Evolutionary conservation across 805 yeast genomes (phyloP).

Genomic region (Metschnikowia lachancei): DNA sequence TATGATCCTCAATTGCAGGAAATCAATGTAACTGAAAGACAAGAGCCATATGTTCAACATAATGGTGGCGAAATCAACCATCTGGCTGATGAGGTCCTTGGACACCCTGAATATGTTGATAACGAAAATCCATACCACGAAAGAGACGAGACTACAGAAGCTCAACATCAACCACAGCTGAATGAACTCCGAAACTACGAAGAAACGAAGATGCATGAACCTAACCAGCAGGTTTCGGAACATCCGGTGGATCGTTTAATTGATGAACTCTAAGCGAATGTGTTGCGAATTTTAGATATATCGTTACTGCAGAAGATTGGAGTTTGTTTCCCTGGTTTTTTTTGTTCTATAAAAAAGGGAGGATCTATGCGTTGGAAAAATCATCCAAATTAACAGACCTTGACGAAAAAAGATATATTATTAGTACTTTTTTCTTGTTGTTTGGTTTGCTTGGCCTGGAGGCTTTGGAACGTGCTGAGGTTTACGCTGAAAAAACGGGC

Average conservation of each 20-base stretch:
- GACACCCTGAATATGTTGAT: not conserved
- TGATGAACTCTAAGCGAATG: not conserved
- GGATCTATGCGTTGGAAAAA: too few relatives aligned
- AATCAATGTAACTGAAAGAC: too few relatives aligned
- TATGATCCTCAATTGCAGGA: too few relatives aligned
- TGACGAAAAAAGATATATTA: too few relatives aligned
- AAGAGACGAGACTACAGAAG: not conserved
- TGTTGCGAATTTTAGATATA: not conserved
- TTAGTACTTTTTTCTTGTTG: too few relatives aligned
- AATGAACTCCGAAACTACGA: not conserved
- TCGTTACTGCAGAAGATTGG: not conserved
- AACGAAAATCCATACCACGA: not conserved
- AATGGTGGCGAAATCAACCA: too few relatives aligned
- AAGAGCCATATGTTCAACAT: too few relatives aligned
- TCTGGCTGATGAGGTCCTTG: too few relatives aligned
- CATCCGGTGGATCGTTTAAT: not conserved
- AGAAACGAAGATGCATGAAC: not conserved
- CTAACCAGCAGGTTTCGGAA: not conserved
- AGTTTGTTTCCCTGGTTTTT: not conserved
- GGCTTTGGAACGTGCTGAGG: slow-evolving; percentile 1
- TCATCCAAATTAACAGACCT: too few relatives aligned
- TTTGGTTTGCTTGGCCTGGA: not conserved
- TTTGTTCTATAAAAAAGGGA: not conserved
- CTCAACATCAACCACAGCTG: too few relatives aligned
- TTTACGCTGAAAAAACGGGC: not conserved